Conservation (phyloP, 208 protist species). For the Leishmania braziliensis region DNA sequence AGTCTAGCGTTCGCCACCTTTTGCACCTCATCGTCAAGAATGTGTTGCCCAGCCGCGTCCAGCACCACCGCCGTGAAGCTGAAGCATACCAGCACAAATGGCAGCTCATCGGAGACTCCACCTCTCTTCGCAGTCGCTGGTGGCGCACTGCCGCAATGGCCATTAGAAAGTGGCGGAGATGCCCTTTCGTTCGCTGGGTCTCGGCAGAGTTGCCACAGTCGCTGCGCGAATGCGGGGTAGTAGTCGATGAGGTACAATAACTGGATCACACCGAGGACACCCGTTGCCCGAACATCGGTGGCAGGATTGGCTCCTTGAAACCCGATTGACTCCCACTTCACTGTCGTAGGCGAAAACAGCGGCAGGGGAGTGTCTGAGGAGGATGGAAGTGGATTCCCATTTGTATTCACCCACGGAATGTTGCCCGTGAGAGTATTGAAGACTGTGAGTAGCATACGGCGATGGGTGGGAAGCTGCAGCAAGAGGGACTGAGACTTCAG, state of each 20-base stretch:
- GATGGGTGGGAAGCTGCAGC: slow-evolving; percentile 37
- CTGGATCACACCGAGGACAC: slow-evolving; percentile 72
- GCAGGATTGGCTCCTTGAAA: slow-evolving; percentile 84
- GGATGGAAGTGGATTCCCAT: background rate
- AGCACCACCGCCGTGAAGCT: slow-evolving; percentile 69
- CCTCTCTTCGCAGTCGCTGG: background rate
- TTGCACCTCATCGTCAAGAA: slow-evolving; percentile 26
- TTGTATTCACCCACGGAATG: slow-evolving; percentile 8
- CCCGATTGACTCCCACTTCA: slow-evolving; percentile 71
- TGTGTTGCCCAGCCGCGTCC: slow-evolving; percentile 39
- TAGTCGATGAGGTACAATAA: slow-evolving; percentile 73
- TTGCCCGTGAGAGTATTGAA: slow-evolving; percentile 44
- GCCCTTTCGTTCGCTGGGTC: slow-evolving; percentile 1
- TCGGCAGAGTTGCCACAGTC: slow-evolving; percentile 63
- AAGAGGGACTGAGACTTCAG: slow-evolving; percentile 40
- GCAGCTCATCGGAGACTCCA: slow-evolving; percentile 42
- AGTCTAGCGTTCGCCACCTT: slow-evolving; percentile 7
- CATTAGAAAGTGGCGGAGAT: background rate
- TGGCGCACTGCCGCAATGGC: background rate
- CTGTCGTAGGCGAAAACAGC: slow-evolving; percentile 15
- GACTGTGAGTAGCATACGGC: slow-evolving; percentile 60
- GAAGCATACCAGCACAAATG: slow-evolving; percentile 80
- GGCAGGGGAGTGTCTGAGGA: background rate
- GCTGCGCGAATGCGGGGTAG: slow-evolving; percentile 51
- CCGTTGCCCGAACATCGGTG: slow-evolving; percentile 79